phyloP scores from a whole-genome alignment of 2,329 filamentous ascomycete genomes.

The Biscogniauxia mediterranea region DNA sequence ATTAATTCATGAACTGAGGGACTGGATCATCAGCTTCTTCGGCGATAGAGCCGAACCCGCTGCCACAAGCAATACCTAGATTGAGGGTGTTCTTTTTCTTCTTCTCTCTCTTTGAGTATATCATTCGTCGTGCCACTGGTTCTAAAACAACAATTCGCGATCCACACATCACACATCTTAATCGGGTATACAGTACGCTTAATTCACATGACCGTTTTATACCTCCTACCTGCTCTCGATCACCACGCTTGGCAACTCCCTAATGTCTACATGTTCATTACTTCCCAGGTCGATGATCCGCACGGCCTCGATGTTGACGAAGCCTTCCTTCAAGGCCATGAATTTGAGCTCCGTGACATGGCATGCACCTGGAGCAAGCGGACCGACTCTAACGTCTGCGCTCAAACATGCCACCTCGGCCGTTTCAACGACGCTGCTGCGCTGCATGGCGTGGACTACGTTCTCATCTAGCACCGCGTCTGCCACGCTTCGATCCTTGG shows the following conservation, averaged over 20 bases:
- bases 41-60: background rate
- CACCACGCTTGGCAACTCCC: conserved; percentile 69
- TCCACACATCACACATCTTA: background rate
- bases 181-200: background rate
- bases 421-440: conserved; percentile 59
- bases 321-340: conserved; percentile 63
- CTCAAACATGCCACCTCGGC: conserved; percentile 73
- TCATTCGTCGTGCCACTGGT: background rate
- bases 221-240: conserved; percentile 37
- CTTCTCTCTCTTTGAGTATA: background rate
- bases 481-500: conserved; percentile 44
- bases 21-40: background rate
- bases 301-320: conserved; percentile 69
- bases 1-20: background rate
- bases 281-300: conserved; percentile 70
- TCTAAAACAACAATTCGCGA: background rate
- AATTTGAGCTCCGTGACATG: conserved; percentile 73
- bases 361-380: conserved; percentile 68
- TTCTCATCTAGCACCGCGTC: conserved; percentile 72
- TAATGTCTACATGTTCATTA: conserved; percentile 75
- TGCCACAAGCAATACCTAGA: background rate
- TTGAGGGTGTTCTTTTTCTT: background rate
- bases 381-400: conserved; percentile 71
- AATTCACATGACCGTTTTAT: conserved; percentile 1
- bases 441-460: conserved; percentile 69